phyloP scores from a whole-genome alignment of 2,329 filamentous ascomycete species.

The Aspergillus niger region DNA sequence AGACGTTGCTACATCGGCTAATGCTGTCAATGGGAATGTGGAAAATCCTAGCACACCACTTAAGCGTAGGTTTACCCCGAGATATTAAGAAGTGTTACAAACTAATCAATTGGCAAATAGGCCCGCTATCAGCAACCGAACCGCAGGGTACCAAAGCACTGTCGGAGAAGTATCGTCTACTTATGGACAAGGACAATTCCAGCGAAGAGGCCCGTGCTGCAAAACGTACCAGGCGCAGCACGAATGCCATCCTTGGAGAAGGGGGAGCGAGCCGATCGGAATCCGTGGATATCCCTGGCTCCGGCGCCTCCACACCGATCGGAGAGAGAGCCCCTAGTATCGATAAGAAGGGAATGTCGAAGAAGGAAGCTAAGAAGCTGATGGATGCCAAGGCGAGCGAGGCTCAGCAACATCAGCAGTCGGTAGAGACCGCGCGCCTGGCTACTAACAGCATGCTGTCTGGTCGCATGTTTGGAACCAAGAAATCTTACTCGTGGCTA shows the following conservation, averaged over 20 bases:
- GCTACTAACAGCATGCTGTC: conserved; percentile 65
- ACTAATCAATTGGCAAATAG: conserved; percentile 29
- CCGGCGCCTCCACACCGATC: conserved; percentile 56
- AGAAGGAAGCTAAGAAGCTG: conserved; percentile 82
- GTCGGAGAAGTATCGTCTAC: conserved; percentile 58
- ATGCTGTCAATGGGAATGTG: conserved; percentile 39
- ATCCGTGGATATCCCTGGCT: conserved; percentile 62
- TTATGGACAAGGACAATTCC: conserved; percentile 67
- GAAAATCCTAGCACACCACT: conserved; percentile 37
- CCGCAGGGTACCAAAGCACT: conserved; percentile 48
- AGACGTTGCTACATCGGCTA: conserved; percentile 60
- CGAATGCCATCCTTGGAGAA: conserved; percentile 56
- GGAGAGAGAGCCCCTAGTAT: conserved; percentile 59
- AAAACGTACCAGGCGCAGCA: conserved; percentile 66
- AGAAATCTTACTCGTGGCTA: conserved; percentile 53
- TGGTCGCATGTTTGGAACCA: conserved; percentile 51
- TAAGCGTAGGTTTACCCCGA: conserved; percentile 40
- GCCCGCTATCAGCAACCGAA: conserved; percentile 41
- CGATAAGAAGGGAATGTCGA: conserved; percentile 70
- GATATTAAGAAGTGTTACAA: background rate
- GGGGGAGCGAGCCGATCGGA: conserved; percentile 53
- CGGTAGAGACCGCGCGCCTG: conserved; percentile 79
- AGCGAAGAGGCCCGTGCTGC: conserved; percentile 71
- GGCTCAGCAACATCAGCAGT: conserved; percentile 74
- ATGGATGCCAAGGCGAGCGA: conserved; percentile 74